These are phyloP conservation scores for Beauveria caledonica DNA, from an alignment of 2,329 filamentous ascomycete species.

Conservation along the genomic window DNA sequence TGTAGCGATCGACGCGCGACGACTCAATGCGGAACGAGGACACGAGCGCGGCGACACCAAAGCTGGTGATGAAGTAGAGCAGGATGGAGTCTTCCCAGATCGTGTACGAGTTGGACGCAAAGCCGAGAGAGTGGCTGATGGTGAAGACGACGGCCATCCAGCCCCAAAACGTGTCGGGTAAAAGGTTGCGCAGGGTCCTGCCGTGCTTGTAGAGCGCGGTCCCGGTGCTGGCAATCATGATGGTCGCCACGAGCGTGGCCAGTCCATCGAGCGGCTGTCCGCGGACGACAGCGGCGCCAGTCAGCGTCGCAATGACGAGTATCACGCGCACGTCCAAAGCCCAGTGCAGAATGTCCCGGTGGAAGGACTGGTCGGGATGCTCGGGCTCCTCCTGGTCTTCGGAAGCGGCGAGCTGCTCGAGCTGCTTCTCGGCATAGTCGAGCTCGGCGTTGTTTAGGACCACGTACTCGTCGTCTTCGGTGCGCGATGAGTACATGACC, in stretches of 20 bases:
- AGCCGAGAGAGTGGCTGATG: slow-evolving; percentile 81
- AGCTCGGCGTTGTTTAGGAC: slow-evolving; percentile 49
- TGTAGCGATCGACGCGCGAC: slow-evolving; percentile 55
- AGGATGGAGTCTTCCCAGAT: slow-evolving; percentile 98
- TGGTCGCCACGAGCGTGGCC: slow-evolving; percentile 30
- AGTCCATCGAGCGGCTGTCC: slow-evolving; percentile 25
- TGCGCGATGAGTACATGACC: slow-evolving; percentile 60
- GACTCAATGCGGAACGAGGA: slow-evolving; percentile 64
- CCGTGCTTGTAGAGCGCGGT: slow-evolving; percentile 35
- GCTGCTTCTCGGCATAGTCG: slow-evolving; percentile 49
- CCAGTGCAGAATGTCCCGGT: slow-evolving; percentile 27
- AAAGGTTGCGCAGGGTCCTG: slow-evolving; percentile 40
- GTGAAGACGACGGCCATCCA: slow-evolving; percentile 77
- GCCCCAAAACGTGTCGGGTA: slow-evolving; percentile 79
- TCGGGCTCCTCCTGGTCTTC: slow-evolving; percentile 32
- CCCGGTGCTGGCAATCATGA: slow-evolving; percentile 33
- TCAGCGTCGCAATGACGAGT: slow-evolving; percentile 21
- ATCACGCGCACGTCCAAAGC: slow-evolving; percentile 28
- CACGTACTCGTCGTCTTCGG: slow-evolving; percentile 46
- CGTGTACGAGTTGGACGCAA: slow-evolving; percentile 95
- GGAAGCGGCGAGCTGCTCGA: slow-evolving; percentile 35
- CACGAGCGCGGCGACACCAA: slow-evolving; percentile 66
- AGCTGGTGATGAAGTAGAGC: slow-evolving; percentile 82
- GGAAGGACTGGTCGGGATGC: slow-evolving; percentile 29
- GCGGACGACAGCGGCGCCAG: slow-evolving; percentile 24